Evolutionary conservation across 192 early-diverging fungal species (phyloP).

Genomic region (Backusella australiensis): DNA sequence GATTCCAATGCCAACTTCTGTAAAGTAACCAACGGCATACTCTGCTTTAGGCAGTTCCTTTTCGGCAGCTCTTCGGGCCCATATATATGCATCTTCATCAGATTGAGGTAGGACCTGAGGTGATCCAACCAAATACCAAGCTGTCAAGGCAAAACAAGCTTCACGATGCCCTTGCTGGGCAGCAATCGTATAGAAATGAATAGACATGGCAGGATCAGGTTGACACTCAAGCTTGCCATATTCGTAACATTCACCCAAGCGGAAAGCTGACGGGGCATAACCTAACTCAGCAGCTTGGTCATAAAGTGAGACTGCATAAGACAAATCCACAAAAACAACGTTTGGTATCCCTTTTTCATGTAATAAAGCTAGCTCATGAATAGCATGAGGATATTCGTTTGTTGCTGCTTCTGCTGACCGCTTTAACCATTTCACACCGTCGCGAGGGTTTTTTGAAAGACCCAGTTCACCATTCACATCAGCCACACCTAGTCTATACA

Average conservation of each 20-base stretch:
- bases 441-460: slow-evolving; percentile 50
- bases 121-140: slow-evolving; percentile 66
- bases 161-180: slow-evolving; percentile 65
- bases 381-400: slow-evolving; percentile 57
- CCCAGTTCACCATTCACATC: slow-evolving; percentile 60
- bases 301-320: slow-evolving; percentile 60
- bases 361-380: slow-evolving; percentile 55
- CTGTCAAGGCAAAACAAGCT: slow-evolving; percentile 59
- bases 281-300: slow-evolving; percentile 63
- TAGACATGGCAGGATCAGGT: slow-evolving; percentile 51
- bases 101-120: slow-evolving; percentile 54
- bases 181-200: slow-evolving; percentile 62
- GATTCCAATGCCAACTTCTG: slow-evolving; percentile 62
- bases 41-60: slow-evolving; percentile 58
- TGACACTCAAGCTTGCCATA: slow-evolving; percentile 59
- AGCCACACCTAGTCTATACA: slow-evolving; percentile 67
- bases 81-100: slow-evolving; percentile 61
- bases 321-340: slow-evolving; percentile 57
- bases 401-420: slow-evolving; percentile 57
- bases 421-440: slow-evolving; percentile 63
- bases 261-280: slow-evolving; percentile 64
- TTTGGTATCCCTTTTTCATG: slow-evolving; percentile 62
- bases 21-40: slow-evolving; percentile 66
- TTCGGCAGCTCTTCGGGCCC: slow-evolving; percentile 61
- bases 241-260: slow-evolving; percentile 62